Evolutionary conservation across 129 eudicot species (phyloP), one percentile per base, ranked within the genome.

Genomic region (Pseudognaphalium luteoalbum): DNA sequence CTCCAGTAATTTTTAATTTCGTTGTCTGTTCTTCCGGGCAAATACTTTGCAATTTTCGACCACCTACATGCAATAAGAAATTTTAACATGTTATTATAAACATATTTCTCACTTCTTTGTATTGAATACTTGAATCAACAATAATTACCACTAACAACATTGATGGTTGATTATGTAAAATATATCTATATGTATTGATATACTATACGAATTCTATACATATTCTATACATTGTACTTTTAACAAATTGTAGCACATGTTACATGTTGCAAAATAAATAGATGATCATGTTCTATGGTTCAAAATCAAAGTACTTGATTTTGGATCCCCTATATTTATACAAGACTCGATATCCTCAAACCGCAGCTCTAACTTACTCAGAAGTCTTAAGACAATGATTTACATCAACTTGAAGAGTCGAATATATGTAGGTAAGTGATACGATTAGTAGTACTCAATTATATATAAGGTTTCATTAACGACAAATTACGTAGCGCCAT

Each of bases 1-100:
- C 98, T 83, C 98, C 96, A 92, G 33, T 76, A 92, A 58, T 92
- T 92, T 78, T 92, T 92, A 68, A 92, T 92, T 58, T 92, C 98
- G 7, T 92, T 92, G 29, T 92, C 98, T 7, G 98, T 92, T 83
- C 98, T 90, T 85, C 96, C 96, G 0, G 96, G 92, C 20, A 92
- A 51, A 74, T 92, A 90, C 50, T 92, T 92, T 17, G 98, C 96
- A 7, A 92, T 92, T 80, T 92, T 92, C 4, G 98, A 92, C 96
- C 98, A 92, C 88, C 98, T 92, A 68, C 28, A 25, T 25, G 28
- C 28, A 25, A 25, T 25, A 25, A 25, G 28, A 25, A 25, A 25
- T 25, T 25, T 0, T 25, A 25, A 25, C 28, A 25, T 25, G 28
- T 25, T 25, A 25, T 25, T 25, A 25, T 25, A 25, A 25, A 25